Evolutionary conservation across 1,284 basidiomycete species (phyloP), one percentile per base, ranked within the genome.

Genomic region (Peniophora sp.): DNA sequence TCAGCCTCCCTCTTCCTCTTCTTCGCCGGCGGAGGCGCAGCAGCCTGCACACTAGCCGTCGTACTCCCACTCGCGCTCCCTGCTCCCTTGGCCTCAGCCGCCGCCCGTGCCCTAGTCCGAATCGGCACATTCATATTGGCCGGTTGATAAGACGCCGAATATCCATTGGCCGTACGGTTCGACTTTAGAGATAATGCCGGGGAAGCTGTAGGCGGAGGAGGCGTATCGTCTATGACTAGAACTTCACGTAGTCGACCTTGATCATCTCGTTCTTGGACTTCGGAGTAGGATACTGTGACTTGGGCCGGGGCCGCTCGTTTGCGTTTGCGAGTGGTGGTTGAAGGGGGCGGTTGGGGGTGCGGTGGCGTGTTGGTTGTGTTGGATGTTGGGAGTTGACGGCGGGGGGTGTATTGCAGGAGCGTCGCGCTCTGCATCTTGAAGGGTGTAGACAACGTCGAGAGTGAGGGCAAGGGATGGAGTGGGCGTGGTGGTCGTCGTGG

Each of bases 221-320:
- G 89, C 47, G 89, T 89, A 70, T 92, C 89, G 59, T 91, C 89
- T 65, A 92, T 90, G 59, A 92, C 83, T 67, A 92, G 90, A 61
- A 91, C 85, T 65, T 92, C 89, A 48, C 89, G 74, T 43, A 88
- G 72, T 57, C 75, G 73, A 57, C 89, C 88, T 48, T 83, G 71
- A 60, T 73, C 75, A 67, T 91, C 88, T 63, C 89, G 76, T 67
- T 91, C 89, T 59, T 90, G 82, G 36, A 90, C 85, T 64, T 90
- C 87, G 63, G 83, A 87, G 71, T 89, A 90, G 69, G 78, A 84
- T 65, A 89, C 83, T 27, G 81, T 84, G 65, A 78, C 85, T 60
- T 87, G 83, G 59, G 84, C 82, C 36, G 83, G 75, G 61, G 88
- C 80, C 72, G 90, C 90, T 58, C 89, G 82, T 69, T 90, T 90